These are phyloP conservation scores for Omphalotus guepiniiformis DNA, from an alignment of 768 basidiomycete genomes.

Conservation along the genomic window DNA sequence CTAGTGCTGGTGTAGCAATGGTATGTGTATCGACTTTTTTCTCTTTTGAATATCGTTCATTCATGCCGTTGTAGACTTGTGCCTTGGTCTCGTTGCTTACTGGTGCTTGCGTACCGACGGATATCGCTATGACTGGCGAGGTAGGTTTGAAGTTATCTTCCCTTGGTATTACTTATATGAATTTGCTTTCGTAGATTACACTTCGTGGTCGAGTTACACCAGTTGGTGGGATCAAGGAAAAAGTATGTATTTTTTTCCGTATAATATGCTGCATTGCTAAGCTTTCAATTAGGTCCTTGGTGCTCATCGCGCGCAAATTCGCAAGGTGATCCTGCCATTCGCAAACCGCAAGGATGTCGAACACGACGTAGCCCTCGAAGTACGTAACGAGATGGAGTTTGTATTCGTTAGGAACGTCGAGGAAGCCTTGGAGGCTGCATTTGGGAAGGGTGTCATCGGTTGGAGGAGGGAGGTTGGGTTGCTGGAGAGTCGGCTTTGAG, in stretches of 20 bases:
- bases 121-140: conserved; percentile 90
- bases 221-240: conserved; percentile 93
- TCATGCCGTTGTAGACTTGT: conserved; percentile 46
- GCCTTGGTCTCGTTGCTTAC: conserved; percentile 85
- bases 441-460: conserved; percentile 62
- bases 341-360: conserved; percentile 86
- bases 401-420: conserved; percentile 75
- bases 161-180: neutral
- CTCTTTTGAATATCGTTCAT: neutral
- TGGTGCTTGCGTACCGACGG: conserved; percentile 65
- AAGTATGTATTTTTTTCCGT: conserved; percentile 17
- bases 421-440: conserved; percentile 81
- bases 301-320: conserved; percentile 82
- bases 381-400: conserved; percentile 73
- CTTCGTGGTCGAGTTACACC: conserved; percentile 77
- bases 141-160: conserved; percentile 26
- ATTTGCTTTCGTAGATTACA: conserved; percentile 51
- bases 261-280: neutral
- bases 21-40: conserved; percentile 31
- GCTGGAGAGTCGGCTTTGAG: conserved; percentile 50
- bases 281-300: conserved; percentile 53
- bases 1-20: conserved; percentile 88
- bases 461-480: conserved; percentile 56
- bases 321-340: conserved; percentile 79
- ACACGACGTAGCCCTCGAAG: conserved; percentile 73